Conservation (phyloP, 768 basidiomycete genomes). For the Suillus cothurnatus region DNA sequence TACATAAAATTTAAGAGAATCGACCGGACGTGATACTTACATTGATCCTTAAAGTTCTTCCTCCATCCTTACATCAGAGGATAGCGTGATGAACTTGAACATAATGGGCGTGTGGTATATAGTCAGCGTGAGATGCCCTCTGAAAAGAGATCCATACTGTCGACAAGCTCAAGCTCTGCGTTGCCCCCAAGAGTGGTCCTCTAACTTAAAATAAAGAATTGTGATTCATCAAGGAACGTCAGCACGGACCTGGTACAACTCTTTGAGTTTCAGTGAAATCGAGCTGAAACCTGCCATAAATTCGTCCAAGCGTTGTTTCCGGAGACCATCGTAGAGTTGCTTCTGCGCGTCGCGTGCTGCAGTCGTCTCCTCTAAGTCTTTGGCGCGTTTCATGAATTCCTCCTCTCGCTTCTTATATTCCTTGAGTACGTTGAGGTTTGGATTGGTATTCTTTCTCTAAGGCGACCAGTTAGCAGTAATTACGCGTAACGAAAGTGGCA, state of each 20-base stretch:
- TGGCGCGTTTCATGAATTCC: slow-evolving; percentile 87
- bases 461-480: slow-evolving; percentile 10
- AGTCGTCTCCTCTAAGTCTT: slow-evolving; percentile 83
- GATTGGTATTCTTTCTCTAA: slow-evolving; percentile 84
- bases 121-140: too few relatives aligned
- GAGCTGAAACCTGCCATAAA: slow-evolving; percentile 95
- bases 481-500: background rate
- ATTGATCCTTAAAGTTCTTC: too few relatives aligned
- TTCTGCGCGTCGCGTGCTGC: slow-evolving; percentile 79
- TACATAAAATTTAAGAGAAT: too few relatives aligned
- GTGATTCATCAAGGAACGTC: background rate
- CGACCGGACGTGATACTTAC: too few relatives aligned
- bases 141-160: slow-evolving; percentile 98
- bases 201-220: slow-evolving; percentile 40
- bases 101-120: too few relatives aligned
- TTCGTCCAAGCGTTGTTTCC: slow-evolving; percentile 88
- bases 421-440: slow-evolving; percentile 82
- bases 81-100: too few relatives aligned
- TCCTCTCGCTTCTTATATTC: slow-evolving; percentile 92
- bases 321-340: slow-evolving; percentile 76
- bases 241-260: slow-evolving; percentile 92
- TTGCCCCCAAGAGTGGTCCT: slow-evolving; percentile 99
- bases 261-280: slow-evolving; percentile 95
- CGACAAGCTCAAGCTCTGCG: slow-evolving; percentile 95
- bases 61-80: too few relatives aligned